phyloP scores from a whole-genome alignment of 2,329 filamentous ascomycete species.

The Hypoxylon sp. region DNA sequence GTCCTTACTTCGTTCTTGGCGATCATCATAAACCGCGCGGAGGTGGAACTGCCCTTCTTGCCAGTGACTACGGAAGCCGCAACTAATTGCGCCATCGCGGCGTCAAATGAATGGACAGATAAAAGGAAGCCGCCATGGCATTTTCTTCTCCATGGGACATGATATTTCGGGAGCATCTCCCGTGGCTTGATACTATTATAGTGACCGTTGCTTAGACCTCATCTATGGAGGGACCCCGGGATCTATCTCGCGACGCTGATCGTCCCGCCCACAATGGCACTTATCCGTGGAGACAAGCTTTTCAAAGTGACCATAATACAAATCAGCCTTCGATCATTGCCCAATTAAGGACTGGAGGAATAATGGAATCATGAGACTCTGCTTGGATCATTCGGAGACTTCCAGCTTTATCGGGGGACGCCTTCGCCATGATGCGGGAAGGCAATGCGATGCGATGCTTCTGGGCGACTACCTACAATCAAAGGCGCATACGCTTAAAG shows the following conservation, averaged over 20 bases:
- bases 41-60: slow-evolving; percentile 1
- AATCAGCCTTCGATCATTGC: slow-evolving; percentile 8
- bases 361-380: slow-evolving; percentile 8
- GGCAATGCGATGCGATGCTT: too few relatives aligned
- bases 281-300: slow-evolving; percentile 23
- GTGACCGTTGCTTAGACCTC: slow-evolving; percentile 3
- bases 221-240: slow-evolving; percentile 8
- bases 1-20: slow-evolving; percentile 18
- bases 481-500: slow-evolving; percentile 1
- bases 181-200: not conserved
- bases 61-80: not conserved
- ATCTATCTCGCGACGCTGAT: slow-evolving; percentile 8
- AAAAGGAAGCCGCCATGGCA: slow-evolving; percentile 4
- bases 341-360: slow-evolving; percentile 6
- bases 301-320: slow-evolving; percentile 18
- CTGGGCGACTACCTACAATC: slow-evolving; percentile 1
- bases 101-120: not conserved
- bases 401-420: slow-evolving; percentile 10
- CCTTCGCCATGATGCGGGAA: not conserved
- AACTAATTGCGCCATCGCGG: slow-evolving; percentile 3
- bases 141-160: not conserved
- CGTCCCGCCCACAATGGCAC: slow-evolving; percentile 17
- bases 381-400: slow-evolving; percentile 7
- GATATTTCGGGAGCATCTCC: slow-evolving; percentile 1
- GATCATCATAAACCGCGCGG: slow-evolving; percentile 4